These are phyloP conservation scores for Cyberlindnera americana DNA, from an alignment of 805 yeast species.

Conservation along the genomic window DNA sequence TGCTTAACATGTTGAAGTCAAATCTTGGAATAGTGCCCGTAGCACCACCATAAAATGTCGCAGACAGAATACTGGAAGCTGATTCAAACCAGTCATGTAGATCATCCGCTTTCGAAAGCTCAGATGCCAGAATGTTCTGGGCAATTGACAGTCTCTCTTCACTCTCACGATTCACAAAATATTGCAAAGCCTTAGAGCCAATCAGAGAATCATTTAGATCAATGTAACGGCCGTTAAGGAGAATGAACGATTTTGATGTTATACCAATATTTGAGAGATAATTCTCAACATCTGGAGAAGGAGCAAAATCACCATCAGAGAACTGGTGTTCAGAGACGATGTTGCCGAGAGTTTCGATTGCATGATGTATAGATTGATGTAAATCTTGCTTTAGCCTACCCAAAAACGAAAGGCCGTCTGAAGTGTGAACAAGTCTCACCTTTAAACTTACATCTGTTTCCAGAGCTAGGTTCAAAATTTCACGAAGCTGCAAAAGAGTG, in stretches of 20 bases:
- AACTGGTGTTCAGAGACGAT: constrained; percentile 13
- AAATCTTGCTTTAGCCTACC: constrained; percentile 20
- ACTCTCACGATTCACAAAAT: constrained; percentile 45
- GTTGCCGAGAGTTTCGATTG: constrained; percentile 14
- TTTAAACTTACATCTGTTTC: constrained; percentile 31
- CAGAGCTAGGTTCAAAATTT: constrained; percentile 30
- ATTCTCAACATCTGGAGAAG: constrained; percentile 8
- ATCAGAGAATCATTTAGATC: constrained; percentile 30
- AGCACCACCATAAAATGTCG: constrained; percentile 39
- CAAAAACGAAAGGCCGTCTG: constrained; percentile 17
- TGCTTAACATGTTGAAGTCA: constrained; percentile 37
- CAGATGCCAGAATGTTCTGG: constrained; percentile 21
- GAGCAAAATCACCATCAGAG: constrained; percentile 9
- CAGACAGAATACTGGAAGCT: constrained; percentile 40
- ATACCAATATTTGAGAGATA: constrained; percentile 32
- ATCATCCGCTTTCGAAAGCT: constrained; percentile 13
- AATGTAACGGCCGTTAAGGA: constrained; percentile 54
- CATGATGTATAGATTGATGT: constrained; percentile 15
- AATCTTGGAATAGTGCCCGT: constrained; percentile 43
- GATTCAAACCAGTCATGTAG: constrained; percentile 46
- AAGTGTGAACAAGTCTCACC: constrained; percentile 35
- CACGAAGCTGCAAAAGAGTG: constrained; percentile 43
- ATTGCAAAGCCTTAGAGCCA: constrained; percentile 31
- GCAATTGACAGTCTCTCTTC: constrained; percentile 39
- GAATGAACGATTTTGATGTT: constrained; percentile 37